These are phyloP conservation scores for Pleurotus tuber-regium DNA, from an alignment of 768 basidiomycete species.

Conservation along the genomic window DNA sequence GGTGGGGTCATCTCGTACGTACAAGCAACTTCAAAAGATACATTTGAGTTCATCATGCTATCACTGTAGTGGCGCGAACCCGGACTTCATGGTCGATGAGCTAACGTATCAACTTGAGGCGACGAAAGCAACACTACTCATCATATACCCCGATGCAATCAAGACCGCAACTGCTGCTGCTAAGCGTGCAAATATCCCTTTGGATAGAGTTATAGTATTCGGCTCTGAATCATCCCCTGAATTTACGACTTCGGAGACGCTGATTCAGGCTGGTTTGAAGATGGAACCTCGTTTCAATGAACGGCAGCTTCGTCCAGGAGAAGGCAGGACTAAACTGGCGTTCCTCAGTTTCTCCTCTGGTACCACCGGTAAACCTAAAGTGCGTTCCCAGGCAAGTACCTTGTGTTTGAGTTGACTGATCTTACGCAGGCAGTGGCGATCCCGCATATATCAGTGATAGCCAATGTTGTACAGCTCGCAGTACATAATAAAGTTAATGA, in stretches of 20 bases:
- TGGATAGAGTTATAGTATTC: slow-evolving; percentile 43
- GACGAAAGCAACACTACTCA: slow-evolving; percentile 38
- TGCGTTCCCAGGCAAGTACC: background rate
- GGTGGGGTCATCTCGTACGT: slow-evolving; percentile 21
- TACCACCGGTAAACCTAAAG: slow-evolving; percentile 76
- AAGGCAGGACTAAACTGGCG: slow-evolving; percentile 68
- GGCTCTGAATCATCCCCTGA: slow-evolving; percentile 16
- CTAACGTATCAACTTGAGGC: slow-evolving; percentile 14
- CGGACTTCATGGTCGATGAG: slow-evolving; percentile 14
- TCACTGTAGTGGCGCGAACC: slow-evolving; percentile 13
- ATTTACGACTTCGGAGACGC: slow-evolving; percentile 29
- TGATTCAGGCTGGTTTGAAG: slow-evolving; percentile 48
- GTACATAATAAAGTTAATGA: slow-evolving; percentile 49
- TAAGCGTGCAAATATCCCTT: slow-evolving; percentile 30
- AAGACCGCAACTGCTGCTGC: slow-evolving; percentile 42
- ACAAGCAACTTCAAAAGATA: slow-evolving; percentile 37
- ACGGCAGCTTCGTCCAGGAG: slow-evolving; percentile 48
- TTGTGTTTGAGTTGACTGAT: background rate
- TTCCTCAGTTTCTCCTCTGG: slow-evolving; percentile 72
- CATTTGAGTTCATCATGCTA: slow-evolving; percentile 42
- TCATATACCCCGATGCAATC: slow-evolving; percentile 46
- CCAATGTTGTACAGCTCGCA: slow-evolving; percentile 61
- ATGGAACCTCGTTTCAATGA: slow-evolving; percentile 42
- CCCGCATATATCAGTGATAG: slow-evolving; percentile 55
- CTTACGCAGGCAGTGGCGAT: slow-evolving; percentile 58